Base-by-base conservation (phyloP, 2,329 filamentous ascomycete species). In the Cercospora nicotianae region DNA sequence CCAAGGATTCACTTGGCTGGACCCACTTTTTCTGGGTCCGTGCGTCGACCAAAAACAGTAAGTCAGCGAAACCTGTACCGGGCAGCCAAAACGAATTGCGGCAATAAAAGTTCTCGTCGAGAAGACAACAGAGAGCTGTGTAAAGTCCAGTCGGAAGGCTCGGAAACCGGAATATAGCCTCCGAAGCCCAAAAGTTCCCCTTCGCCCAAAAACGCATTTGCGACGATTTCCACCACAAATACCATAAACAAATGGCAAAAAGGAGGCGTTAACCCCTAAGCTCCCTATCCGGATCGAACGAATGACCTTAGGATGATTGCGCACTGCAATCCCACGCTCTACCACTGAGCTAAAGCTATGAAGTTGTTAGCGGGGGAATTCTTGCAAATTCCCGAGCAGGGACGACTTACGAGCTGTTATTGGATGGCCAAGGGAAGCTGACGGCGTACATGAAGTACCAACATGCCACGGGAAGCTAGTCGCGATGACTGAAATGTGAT, bases 281-380 rank as follows among this genome's bases (percentile, higher is more conserved):
- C 51, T 57, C 20, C 51, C 51, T 3, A 69, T 33, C 72, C 30
- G 72, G 68, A 66, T 73, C 71, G 72, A 73, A 73, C 72, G 28
- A 73, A 39, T 72, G 70, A 72, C 70, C 71, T 71, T 72, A 71
- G 68, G 71, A 72, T 72, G 18, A 58, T 69, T 62, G 69, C 67
- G 60, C 16, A 64, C 70, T 72, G 70, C 70, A 72, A 72, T 72
- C 70, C 66, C 72, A 74, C 72, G 72, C 72, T 74, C 72, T 74
- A 74, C 72, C 72, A 73, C 72, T 74, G 72, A 74, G 72, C 72
- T 73, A 74, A 39, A 60, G 51, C 33, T 36, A 5, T 36, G 33
- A 36, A 13, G n/a, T n/a, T n/a, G n/a, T n/a, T n/a, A n/a, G n/a
- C n/a, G n/a, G n/a, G n/a, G n/a, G n/a, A n/a, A n/a, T n/a, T n/a